Evolutionary conservation across 441 rosid species (phyloP).

Genomic region (Pelargonium cotyledonis): DNA sequence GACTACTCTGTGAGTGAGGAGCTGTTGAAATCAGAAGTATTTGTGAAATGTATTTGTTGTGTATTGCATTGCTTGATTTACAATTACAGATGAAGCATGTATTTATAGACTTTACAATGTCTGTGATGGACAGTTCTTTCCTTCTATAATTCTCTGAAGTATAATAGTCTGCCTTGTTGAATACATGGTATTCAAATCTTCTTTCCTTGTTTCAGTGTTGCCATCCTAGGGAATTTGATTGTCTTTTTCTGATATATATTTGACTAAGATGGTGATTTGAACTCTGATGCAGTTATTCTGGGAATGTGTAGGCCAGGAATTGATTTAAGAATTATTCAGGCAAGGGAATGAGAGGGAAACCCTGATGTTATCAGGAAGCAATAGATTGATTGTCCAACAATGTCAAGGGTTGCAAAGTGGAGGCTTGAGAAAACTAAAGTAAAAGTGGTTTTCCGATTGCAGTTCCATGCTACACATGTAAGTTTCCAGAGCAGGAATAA

Average conservation of each 20-base stretch:
- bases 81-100: too few relatives aligned
- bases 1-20: too few relatives aligned
- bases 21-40: too few relatives aligned
- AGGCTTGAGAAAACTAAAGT: constrained; percentile 93
- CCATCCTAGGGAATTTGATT: not conserved
- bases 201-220: not conserved
- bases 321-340: constrained; percentile 8
- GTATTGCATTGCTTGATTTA: too few relatives aligned
- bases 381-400: constrained; percentile 36
- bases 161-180: not conserved
- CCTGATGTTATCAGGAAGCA: constrained; percentile 33
- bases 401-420: constrained; percentile 92
- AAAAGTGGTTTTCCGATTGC: constrained; percentile 94
- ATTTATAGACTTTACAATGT: not conserved
- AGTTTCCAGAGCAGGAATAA: constrained; percentile 24
- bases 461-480: constrained; percentile 98
- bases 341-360: constrained; percentile 18
- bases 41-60: too few relatives aligned
- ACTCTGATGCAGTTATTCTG: not conserved
- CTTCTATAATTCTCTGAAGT: not conserved
- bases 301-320: constrained; percentile 11
- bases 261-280: not conserved
- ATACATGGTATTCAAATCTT: not conserved
- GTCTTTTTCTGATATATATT: not conserved
- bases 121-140: not conserved